A percentile compares a stretch with the other conserved stretches of the same genome.
These are phyloP conservation scores for Termitomyces sp. DNA, from an alignment of 768 basidiomycete species.

Conservation along the genomic window DNA sequence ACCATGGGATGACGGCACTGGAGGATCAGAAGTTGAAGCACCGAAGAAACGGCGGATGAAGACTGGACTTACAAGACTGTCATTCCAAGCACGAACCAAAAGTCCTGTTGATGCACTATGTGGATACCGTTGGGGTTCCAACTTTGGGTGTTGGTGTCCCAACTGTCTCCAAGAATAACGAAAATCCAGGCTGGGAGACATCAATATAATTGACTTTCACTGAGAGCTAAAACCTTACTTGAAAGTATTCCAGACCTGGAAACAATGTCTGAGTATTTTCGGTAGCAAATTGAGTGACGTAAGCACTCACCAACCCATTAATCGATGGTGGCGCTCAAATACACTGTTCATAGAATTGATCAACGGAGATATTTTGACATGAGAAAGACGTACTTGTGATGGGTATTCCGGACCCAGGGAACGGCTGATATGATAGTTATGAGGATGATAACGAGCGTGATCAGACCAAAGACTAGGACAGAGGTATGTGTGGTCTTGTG, in stretches of 20 bases:
- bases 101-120: constrained; percentile 67
- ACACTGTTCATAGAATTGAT: constrained; percentile 38
- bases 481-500: constrained; percentile 50
- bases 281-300: not conserved
- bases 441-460: constrained; percentile 57
- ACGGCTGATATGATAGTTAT: constrained; percentile 65
- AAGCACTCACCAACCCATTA: constrained; percentile 67
- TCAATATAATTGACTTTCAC: constrained; percentile 3
- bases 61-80: constrained; percentile 54
- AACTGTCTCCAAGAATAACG: constrained; percentile 66
- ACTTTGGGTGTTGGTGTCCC: constrained; percentile 47
- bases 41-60: constrained; percentile 15
- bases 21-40: not conserved
- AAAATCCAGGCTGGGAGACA: constrained; percentile 54
- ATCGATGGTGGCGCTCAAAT: constrained; percentile 80
- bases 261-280: constrained; percentile 4
- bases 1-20: constrained; percentile 74
- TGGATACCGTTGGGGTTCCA: constrained; percentile 63
- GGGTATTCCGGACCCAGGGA: constrained; percentile 78
- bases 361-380: constrained; percentile 1
- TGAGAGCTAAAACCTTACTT: constrained; percentile 38
- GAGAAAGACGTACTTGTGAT: constrained; percentile 60
- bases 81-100: constrained; percentile 78
- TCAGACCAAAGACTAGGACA: constrained; percentile 57
- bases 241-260: constrained; percentile 45